Evolutionary conservation across 768 basidiomycete genomes (phyloP).

Genomic region (Leccinum obscurum): DNA sequence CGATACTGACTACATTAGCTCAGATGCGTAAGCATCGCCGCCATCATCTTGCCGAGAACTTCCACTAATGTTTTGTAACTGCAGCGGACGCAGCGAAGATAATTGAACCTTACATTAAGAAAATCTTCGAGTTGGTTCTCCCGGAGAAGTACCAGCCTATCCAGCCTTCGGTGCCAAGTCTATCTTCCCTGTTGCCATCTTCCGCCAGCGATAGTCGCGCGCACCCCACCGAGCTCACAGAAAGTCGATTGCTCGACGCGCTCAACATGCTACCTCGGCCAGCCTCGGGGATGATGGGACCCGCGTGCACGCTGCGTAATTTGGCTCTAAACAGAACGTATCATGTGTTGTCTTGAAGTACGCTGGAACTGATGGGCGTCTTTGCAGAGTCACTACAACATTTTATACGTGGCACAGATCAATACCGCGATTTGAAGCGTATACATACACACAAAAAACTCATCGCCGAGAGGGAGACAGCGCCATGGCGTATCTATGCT

Average conservation of each 20-base stretch:
- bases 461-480: background rate
- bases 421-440: background rate
- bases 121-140: background rate
- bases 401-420: background rate
- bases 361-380: background rate
- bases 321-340: background rate
- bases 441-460: background rate
- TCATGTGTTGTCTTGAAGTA: background rate
- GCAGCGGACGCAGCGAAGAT: background rate
- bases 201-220: background rate
- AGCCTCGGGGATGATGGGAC: conserved; percentile 22
- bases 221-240: background rate
- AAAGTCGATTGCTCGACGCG: background rate
- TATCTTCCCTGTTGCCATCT: background rate
- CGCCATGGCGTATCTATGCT: background rate
- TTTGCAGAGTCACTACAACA: background rate
- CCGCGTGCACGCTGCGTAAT: background rate
- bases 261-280: background rate
- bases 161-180: background rate
- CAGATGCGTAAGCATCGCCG: conserved; percentile 15
- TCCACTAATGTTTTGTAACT: background rate
- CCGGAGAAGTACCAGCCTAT: background rate
- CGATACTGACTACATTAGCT: conserved; percentile 23
- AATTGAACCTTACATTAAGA: background rate
- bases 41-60: background rate